These are phyloP conservation scores for Erodium trifolium DNA, from an alignment of 441 rosid species.

Conservation along the genomic window DNA sequence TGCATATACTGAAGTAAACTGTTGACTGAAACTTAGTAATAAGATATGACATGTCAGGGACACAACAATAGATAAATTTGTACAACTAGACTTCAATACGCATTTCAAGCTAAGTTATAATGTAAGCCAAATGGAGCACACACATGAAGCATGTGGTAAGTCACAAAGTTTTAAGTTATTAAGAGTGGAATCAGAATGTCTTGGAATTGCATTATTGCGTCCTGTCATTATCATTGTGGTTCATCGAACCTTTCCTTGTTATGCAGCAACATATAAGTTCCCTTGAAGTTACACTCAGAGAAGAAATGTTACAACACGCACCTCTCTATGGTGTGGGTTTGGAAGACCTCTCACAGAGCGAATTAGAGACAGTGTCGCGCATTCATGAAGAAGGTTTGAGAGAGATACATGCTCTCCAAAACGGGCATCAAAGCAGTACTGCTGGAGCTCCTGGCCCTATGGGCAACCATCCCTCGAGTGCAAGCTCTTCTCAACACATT, in stretches of 20 bases:
- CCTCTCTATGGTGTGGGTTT: slow-evolving; percentile 7
- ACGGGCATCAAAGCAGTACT: not conserved
- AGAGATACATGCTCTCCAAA: not conserved
- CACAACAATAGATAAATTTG: too few species aligned
- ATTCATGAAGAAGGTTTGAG: slow-evolving; percentile 4
- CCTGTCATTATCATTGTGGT: not conserved
- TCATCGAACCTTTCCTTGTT: not conserved
- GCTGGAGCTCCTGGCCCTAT: too few species aligned
- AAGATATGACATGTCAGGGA: too few species aligned
- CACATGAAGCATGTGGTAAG: too few species aligned
- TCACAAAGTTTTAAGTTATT: too few species aligned
- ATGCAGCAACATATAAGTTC: slow-evolving; percentile 8
- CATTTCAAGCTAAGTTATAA: not conserved
- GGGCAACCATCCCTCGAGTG: not conserved
- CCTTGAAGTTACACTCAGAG: not conserved
- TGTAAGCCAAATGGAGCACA: not conserved
- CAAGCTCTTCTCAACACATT: not conserved
- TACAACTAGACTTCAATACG: too few species aligned
- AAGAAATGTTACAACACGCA: slow-evolving; percentile 7
- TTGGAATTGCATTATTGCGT: not conserved
- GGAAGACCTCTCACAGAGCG: not conserved
- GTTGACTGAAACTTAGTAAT: too few species aligned
- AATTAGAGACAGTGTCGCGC: slow-evolving; percentile 1
- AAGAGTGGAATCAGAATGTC: not conserved
- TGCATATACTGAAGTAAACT: too few species aligned